These are phyloP conservation scores for Hypoxylon perforatum DNA, from an alignment of 495 filamentous ascomycete species.

Conservation along the genomic window DNA sequence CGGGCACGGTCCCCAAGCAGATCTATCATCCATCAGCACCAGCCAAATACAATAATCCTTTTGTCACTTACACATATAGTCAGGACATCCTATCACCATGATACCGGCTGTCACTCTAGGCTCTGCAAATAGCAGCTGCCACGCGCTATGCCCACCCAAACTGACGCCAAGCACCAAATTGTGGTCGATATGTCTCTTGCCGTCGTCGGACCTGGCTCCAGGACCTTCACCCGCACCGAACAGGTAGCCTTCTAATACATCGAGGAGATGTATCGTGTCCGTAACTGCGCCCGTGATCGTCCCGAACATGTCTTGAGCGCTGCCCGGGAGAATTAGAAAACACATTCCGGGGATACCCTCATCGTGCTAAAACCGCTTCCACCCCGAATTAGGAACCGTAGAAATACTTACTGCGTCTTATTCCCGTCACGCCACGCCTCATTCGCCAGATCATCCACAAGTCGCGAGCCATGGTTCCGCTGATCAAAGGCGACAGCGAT, in stretches of 20 bases:
- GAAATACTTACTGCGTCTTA: conserved; percentile 73
- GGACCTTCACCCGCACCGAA: conserved; percentile 63
- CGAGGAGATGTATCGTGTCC: conserved; percentile 78
- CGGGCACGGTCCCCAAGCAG: conserved; percentile 82
- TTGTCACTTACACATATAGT: conserved; percentile 73
- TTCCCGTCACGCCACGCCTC: conserved; percentile 85
- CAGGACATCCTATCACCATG: conserved; percentile 87
- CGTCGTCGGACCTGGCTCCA: conserved; percentile 25
- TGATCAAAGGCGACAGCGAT: conserved; percentile 89
- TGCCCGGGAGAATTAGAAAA: conserved; percentile 33
- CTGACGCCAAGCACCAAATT: conserved; percentile 85
- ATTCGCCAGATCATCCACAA: conserved; percentile 69
- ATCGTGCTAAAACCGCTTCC: neutral
- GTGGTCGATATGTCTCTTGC: conserved; percentile 63
- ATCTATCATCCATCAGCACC: conserved; percentile 42
- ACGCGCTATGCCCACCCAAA: conserved; percentile 88
- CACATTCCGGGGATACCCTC: conserved; percentile 58
- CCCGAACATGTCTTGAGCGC: conserved; percentile 50
- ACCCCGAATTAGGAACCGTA: conserved; percentile 71
- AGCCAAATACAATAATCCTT: neutral
- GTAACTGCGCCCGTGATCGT: conserved; percentile 71
- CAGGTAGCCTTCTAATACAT: conserved; percentile 78
- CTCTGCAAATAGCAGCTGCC: conserved; percentile 82
- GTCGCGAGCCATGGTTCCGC: conserved; percentile 84
- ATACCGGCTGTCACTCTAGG: conserved; percentile 79